phyloP scores from a whole-genome alignment of 805 yeast species.

The Candida khao-thaluensis region DNA sequence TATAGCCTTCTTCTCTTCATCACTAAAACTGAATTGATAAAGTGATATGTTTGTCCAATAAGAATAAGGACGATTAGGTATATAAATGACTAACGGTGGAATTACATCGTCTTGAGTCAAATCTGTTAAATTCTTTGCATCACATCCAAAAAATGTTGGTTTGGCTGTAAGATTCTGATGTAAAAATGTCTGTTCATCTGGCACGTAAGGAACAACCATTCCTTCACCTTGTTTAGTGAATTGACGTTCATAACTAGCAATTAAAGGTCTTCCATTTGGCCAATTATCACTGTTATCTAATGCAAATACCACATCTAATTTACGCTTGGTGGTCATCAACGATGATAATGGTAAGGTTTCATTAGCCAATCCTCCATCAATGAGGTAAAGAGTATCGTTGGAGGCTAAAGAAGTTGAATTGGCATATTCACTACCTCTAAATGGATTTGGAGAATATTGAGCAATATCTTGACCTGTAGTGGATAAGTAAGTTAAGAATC shows the following conservation, averaged over 20 bases:
- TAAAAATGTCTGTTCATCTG: slow-evolving; percentile 32
- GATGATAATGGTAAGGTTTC: slow-evolving; percentile 36
- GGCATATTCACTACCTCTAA: slow-evolving; percentile 30
- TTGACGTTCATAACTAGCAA: slow-evolving; percentile 35
- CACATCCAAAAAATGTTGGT: slow-evolving; percentile 45
- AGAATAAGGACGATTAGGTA: slow-evolving; percentile 39
- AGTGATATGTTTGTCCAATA: slow-evolving; percentile 35
- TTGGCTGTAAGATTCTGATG: slow-evolving; percentile 35
- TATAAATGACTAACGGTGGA: slow-evolving; percentile 40
- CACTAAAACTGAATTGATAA: slow-evolving; percentile 32
- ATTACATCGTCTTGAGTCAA: slow-evolving; percentile 34
- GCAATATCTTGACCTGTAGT: slow-evolving; percentile 31
- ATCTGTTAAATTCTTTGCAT: slow-evolving; percentile 35
- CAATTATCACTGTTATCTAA: slow-evolving; percentile 33
- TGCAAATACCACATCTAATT: slow-evolving; percentile 37
- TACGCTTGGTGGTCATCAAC: slow-evolving; percentile 32
- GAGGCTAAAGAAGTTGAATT: slow-evolving; percentile 15
- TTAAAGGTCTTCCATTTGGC: slow-evolving; percentile 36
- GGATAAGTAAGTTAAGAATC: slow-evolving; percentile 27
- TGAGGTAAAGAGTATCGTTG: slow-evolving; percentile 32
- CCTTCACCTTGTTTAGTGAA: slow-evolving; percentile 31
- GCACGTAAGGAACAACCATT: slow-evolving; percentile 37
- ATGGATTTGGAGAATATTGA: slow-evolving; percentile 36
- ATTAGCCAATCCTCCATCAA: slow-evolving; percentile 43
- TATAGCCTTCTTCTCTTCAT: slow-evolving; percentile 35